phyloP scores from a whole-genome alignment of 306 rosid genomes.

The Coriaria nepalensis region DNA sequence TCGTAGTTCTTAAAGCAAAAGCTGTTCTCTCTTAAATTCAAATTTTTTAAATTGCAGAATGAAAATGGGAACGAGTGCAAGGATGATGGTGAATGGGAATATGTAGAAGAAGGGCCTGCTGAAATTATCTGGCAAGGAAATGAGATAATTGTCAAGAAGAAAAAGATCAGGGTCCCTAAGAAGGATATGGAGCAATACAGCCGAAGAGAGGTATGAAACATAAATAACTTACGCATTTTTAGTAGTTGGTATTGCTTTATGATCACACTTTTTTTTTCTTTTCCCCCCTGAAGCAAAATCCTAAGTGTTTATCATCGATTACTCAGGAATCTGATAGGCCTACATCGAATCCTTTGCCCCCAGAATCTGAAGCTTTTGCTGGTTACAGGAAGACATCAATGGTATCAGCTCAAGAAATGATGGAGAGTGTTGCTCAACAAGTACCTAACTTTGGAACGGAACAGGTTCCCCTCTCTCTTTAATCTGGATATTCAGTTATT shows the following conservation, averaged over 20 bases:
- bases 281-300: too few species aligned
- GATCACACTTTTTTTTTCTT: too few species aligned
- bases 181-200: constrained; percentile 13
- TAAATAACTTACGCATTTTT: too few species aligned
- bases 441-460: constrained; percentile 88
- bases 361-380: constrained; percentile 41
- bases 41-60: constrained; percentile 20
- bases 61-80: constrained; percentile 15
- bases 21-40: not conserved
- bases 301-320: not conserved
- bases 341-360: constrained; percentile 84
- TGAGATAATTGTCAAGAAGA: constrained; percentile 68
- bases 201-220: constrained; percentile 21
- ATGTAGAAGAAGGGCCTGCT: constrained; percentile 58
- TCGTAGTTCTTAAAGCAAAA: not conserved
- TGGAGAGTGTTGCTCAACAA: constrained; percentile 49
- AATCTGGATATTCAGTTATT: not conserved
- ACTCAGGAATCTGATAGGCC: constrained; percentile 44
- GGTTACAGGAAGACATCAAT: constrained; percentile 18
- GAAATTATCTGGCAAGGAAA: constrained; percentile 81
- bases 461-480: constrained; percentile 27
- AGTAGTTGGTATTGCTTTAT: too few species aligned
- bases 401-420: constrained; percentile 19
- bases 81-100: constrained; percentile 40
- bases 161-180: constrained; percentile 41